Evolutionary conservation across 805 yeast genomes (phyloP).

Genomic region (Kuraishia ogatae): DNA sequence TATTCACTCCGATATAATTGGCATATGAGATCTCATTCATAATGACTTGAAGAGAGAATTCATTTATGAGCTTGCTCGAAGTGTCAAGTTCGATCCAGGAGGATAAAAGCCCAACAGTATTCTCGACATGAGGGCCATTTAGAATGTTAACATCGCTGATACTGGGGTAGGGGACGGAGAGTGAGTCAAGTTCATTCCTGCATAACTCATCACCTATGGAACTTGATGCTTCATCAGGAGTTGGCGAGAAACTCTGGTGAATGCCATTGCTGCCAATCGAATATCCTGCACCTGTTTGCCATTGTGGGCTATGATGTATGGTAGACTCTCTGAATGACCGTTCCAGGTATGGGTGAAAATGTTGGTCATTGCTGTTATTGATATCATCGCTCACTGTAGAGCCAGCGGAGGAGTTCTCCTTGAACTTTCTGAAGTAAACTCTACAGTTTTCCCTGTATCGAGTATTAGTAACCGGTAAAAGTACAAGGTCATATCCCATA

Average conservation of each 20-base stretch:
- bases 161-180: conserved; percentile 30
- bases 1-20: conserved; percentile 45
- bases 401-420: conserved; percentile 4
- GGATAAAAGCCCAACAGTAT: conserved; percentile 48
- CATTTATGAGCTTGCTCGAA: conserved; percentile 36
- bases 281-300: conserved; percentile 2
- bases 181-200: conserved; percentile 11
- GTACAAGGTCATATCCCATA: conserved; percentile 41
- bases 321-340: neutral
- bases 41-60: conserved; percentile 49
- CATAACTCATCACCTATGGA: neutral
- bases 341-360: neutral
- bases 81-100: conserved; percentile 69
- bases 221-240: neutral
- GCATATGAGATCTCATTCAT: conserved; percentile 52
- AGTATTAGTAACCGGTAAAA: conserved; percentile 47
- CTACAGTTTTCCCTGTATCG: conserved; percentile 36
- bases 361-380: neutral
- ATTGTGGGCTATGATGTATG: conserved; percentile 2
- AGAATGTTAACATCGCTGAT: conserved; percentile 31
- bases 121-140: conserved; percentile 30
- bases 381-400: neutral
- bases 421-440: conserved; percentile 25
- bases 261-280: neutral
- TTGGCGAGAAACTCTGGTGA: neutral